These are phyloP conservation scores for Botrytis squamosa DNA, from an alignment of 2,329 filamentous ascomycete species.

Conservation along the genomic window DNA sequence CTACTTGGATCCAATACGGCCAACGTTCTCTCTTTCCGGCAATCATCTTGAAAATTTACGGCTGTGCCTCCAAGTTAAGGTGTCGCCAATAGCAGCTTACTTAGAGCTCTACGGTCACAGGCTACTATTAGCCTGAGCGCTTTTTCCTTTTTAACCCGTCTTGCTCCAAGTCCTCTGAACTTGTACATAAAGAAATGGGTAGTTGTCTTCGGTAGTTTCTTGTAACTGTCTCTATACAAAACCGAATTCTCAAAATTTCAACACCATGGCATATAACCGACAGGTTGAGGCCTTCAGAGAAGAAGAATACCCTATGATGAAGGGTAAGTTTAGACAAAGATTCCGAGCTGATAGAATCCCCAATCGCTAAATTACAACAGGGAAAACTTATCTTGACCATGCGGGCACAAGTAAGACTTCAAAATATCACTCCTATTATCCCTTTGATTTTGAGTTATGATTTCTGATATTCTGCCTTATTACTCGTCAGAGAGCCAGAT, in stretches of 20 bases:
- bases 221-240: constrained; percentile 1
- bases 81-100: constrained; percentile 5
- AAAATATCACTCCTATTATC: neutral
- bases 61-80: constrained; percentile 3
- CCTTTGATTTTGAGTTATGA: constrained; percentile 1
- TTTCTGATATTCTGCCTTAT: neutral
- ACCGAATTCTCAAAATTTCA: neutral
- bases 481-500: neutral
- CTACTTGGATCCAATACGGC: constrained; percentile 13
- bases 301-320: constrained; percentile 65
- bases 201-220: neutral
- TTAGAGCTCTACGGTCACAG: constrained; percentile 10
- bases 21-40: constrained; percentile 4
- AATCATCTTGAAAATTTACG: constrained; percentile 10
- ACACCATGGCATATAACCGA: constrained; percentile 50
- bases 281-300: constrained; percentile 57
- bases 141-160: constrained; percentile 10
- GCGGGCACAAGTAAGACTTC: constrained; percentile 63
- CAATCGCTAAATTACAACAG: constrained; percentile 45
- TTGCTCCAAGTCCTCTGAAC: neutral
- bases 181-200: constrained; percentile 15
- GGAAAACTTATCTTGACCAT: constrained; percentile 83
- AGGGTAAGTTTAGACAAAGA: constrained; percentile 46
- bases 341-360: constrained; percentile 12
- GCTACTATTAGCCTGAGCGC: constrained; percentile 21